Evolutionary conservation across 1,284 basidiomycete species (phyloP), one percentile per base, ranked within the genome.

Genomic region (Ceratobasidium sp.): DNA sequence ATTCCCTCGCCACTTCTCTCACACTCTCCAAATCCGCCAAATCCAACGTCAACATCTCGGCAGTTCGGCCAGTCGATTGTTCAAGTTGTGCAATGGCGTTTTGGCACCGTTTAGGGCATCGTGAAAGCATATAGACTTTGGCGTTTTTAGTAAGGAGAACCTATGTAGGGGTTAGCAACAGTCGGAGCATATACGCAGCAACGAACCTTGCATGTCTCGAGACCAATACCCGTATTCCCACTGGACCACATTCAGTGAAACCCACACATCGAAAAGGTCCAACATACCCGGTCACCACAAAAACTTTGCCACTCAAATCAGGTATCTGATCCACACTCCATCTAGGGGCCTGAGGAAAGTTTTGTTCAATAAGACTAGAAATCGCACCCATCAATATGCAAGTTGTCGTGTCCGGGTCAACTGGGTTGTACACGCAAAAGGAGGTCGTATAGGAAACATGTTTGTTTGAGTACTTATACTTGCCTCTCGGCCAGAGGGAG

Each of bases 61-160:
- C 30, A 13, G 21, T 7, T n/a, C 46, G 54, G 14, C 50, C 50
- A 39, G 68, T 69, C 16, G 23, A 57, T 23, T 69, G 33, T 11
- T 70, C 52, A 11, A 73, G 56, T 3, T 68, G 39, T 4, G 27
- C 49, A 21, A 73, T 67, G 2, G 72, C 73, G 1, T 44, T 71
- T 16, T 57, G 42, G 8, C 70, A 69, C 13, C 44, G 53, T 25
- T 60, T 56, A 23, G 49, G 49, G n/a, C 71, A 69, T 0, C 72
- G 67, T 29, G 68, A 59, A 23, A 64, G 68, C 66, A 73, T 71
- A 47, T 73, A 72, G 42, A 73, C 71, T 39, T 71, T 73, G 14
- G 70, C 72, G 49, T 71, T 71, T 36, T 72, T 70, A 16, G 36
- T 21, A 16, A 72, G 36, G 25, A 72, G 53, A 25, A 29, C 69